Evolutionary conservation across 176 grass and related monocot species (phyloP).

Genomic region (Guadua angustifolia): DNA sequence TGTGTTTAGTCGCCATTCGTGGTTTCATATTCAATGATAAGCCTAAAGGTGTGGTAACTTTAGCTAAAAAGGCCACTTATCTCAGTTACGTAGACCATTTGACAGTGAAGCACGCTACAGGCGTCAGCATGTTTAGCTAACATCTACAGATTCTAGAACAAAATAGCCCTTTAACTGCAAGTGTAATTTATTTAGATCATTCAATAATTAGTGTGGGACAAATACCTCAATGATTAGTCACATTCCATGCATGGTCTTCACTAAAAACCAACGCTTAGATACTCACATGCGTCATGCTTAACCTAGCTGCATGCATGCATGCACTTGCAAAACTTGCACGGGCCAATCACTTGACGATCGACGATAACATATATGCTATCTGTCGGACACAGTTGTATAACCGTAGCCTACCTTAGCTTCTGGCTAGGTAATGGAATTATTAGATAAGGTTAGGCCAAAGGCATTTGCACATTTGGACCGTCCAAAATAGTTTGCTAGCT

Average conservation of each 20-base stretch:
- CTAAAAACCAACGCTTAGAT: slow-evolving; percentile 14
- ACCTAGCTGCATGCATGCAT: background rate
- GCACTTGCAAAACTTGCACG: slow-evolving; percentile 25
- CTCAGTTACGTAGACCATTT: background rate
- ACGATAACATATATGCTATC: background rate
- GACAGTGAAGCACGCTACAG: background rate
- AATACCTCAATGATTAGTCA: slow-evolving; percentile 15
- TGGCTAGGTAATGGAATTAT: background rate
- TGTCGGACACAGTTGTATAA: background rate
- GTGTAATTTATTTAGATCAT: background rate
- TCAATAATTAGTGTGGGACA: background rate
- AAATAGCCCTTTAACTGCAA: background rate
- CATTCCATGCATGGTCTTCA: slow-evolving; percentile 14
- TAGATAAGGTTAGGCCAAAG: slow-evolving; percentile 43
- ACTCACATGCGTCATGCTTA: background rate
- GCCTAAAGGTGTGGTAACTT: background rate
- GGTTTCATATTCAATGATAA: background rate
- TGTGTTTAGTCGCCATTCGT: background rate
- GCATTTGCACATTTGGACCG: slow-evolving; percentile 44
- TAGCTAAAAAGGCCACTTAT: background rate
- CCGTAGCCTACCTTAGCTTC: background rate
- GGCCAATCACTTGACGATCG: slow-evolving; percentile 13
- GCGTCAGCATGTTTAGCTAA: background rate
- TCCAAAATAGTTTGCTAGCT: slow-evolving; percentile 26
- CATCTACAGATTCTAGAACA: background rate